Base-by-base conservation (phyloP, 2,329 filamentous ascomycete genomes). In the Fusarium udum region DNA sequence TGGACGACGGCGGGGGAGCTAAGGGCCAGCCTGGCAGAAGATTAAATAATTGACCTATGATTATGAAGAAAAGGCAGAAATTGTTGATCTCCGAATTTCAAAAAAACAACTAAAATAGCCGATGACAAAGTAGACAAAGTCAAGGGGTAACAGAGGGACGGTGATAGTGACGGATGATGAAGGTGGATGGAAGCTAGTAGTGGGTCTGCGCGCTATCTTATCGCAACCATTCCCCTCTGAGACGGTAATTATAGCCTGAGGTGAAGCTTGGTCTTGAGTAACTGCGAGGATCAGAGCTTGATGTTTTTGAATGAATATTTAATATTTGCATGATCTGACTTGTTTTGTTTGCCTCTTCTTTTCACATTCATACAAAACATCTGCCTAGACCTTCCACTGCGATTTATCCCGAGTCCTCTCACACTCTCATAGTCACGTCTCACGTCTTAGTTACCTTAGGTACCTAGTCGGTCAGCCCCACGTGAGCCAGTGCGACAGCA, bases 1-100 rank as follows among this genome's bases (percentile, higher is more conserved):
- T 85, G 85, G 78, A 67, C 76, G 70, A 52, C 53, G 55, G 63
- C 36, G 43, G 39, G 46, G 63, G 43, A 60, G 53, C 68, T 76
- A 53, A 53, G 64, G 58, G 67, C 63, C 61, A 74, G 72, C 62
- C 60, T 57, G 64, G 57, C 24, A 40, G 37, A 28, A 37, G 24
- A 32, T 36, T 24, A 12, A 42, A 24, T 26, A 42, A 26, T 57
- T 12, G 12, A 22, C 34, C 51, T 53, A 53, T 28, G 34, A 14
- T 22, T 58, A 55, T 40, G 61, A 49, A 31, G 28, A 45, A 42
- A 40, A 20, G 42, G 8, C 15, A 43, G 39, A 62, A 28, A 15
- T 28, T 51, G 4, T 22, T 43, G 26, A 43, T n/a, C 20, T 31
- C 26, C 32, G 16, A 34, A 39, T 48, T 28, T 63, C 36, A 69